Conservation (phyloP, 192 early-diverging fungal genomes). For the Coemansia sp. region DNA sequence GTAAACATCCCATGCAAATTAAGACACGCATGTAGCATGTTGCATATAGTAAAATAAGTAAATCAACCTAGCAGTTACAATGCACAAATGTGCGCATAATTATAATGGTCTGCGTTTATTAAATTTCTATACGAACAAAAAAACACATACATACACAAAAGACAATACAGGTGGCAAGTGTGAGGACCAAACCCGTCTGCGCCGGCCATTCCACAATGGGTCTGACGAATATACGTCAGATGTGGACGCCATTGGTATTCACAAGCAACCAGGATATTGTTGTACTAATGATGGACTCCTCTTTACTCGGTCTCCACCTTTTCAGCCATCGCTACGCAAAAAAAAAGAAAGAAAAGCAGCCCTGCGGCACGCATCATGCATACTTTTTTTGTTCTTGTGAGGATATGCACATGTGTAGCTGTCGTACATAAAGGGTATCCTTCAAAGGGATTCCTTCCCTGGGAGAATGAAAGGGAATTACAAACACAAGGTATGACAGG, state of each 20-base stretch:
- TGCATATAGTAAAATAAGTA: conserved; percentile 4
- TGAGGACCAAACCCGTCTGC: too few relatives aligned
- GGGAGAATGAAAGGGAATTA: not conserved
- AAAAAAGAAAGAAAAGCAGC: not conserved
- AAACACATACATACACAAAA: not conserved
- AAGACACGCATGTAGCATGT: not conserved
- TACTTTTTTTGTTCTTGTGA: not conserved
- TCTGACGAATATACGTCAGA: too few relatives aligned
- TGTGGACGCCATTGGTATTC: too few relatives aligned
- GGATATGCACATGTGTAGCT: not conserved
- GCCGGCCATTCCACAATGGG: too few relatives aligned
- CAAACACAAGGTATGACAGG: not conserved
- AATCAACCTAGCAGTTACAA: not conserved
- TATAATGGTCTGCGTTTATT: conserved; percentile 6
- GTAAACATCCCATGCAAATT: not conserved
- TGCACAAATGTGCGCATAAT: not conserved
- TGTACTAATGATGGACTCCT: too few relatives aligned
- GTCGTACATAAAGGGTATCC: not conserved
- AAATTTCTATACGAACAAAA: not conserved
- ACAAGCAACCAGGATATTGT: too few relatives aligned
- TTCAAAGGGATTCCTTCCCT: not conserved
- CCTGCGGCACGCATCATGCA: not conserved
- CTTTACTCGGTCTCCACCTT: too few relatives aligned
- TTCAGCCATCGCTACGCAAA: too few relatives aligned
- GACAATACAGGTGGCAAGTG: not conserved